Evolutionary conservation across 331 rosid genomes (phyloP).

Genomic region (Prunus yedoensis): DNA sequence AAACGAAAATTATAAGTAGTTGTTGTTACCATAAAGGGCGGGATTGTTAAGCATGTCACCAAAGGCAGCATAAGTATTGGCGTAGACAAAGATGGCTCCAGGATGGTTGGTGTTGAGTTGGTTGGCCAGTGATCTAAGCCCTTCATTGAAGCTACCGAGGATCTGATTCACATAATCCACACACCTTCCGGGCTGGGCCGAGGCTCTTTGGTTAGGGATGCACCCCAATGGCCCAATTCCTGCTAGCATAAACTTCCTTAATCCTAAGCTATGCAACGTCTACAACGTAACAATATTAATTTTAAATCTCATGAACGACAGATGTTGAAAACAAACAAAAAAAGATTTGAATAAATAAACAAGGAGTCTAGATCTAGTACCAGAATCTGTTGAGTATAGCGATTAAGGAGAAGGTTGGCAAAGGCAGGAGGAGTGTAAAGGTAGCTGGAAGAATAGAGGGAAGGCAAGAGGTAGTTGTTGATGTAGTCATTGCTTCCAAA

Average conservation of each 20-base stretch:
- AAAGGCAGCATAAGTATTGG: slow-evolving; percentile 49
- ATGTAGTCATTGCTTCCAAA: slow-evolving; percentile 85
- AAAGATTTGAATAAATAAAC: neutral
- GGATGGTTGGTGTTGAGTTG: slow-evolving; percentile 49
- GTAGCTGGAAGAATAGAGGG: slow-evolving; percentile 42
- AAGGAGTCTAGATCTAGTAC: slow-evolving; percentile 18
- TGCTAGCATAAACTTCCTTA: slow-evolving; percentile 58
- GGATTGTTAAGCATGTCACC: slow-evolving; percentile 83
- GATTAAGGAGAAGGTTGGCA: slow-evolving; percentile 62
- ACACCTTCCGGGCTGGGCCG: slow-evolving; percentile 60
- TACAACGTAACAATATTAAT: neutral
- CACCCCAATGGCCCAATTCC: slow-evolving; percentile 89
- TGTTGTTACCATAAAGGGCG: slow-evolving; percentile 43
- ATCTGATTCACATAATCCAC: slow-evolving; percentile 62
- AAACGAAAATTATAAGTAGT: too few relatives aligned
- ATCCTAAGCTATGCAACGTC: slow-evolving; percentile 52
- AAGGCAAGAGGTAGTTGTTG: slow-evolving; percentile 71
- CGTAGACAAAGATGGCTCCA: slow-evolving; percentile 50
- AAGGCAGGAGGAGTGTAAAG: slow-evolving; percentile 44
- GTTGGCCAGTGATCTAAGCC: slow-evolving; percentile 54
- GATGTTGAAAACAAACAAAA: neutral
- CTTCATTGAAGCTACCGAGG: slow-evolving; percentile 56
- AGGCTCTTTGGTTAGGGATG: slow-evolving; percentile 67
- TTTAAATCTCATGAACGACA: neutral
- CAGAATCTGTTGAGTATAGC: slow-evolving; percentile 43